phyloP scores from a whole-genome alignment of 202 grass and related monocot species.

The Schoenoplectus tabernaemontani region DNA sequence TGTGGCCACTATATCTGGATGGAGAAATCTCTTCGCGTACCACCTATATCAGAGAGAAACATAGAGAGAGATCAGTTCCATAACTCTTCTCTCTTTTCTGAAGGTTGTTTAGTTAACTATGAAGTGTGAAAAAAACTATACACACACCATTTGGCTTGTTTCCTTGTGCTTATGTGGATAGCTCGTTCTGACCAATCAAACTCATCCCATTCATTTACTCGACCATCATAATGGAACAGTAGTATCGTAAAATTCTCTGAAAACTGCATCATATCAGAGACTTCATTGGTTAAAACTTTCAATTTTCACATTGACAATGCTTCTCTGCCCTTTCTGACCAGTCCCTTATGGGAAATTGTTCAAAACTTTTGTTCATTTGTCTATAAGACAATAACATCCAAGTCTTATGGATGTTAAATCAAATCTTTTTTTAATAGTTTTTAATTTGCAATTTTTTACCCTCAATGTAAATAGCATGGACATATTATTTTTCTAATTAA shows the following conservation, averaged over 20 bases:
- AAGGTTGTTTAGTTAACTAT: background rate
- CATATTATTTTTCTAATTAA: no score
- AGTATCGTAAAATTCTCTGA: conserved; percentile 77
- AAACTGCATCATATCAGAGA: conserved; percentile 45
- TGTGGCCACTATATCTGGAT: conserved; percentile 65
- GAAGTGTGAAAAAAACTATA: background rate
- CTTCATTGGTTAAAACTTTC: background rate
- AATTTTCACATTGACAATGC: background rate
- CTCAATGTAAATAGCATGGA: no score
- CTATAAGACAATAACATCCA: background rate
- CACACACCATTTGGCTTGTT: conserved; percentile 79
- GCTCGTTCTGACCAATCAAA: conserved; percentile 87
- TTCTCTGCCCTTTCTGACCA: background rate
- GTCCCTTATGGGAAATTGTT: background rate
- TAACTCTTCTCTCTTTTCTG: no score
- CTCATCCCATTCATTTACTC: conserved; percentile 80
- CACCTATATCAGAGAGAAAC: conserved; percentile 36
- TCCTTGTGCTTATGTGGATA: conserved; percentile 60
- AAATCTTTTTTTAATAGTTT: no score
- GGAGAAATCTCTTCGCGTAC: conserved; percentile 92
- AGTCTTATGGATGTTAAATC: no score
- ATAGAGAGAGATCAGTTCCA: background rate
- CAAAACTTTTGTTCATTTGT: background rate
- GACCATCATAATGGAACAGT: conserved; percentile 91
- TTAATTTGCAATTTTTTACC: no score